Evolutionary conservation across 768 basidiomycete species (phyloP).

Genomic region (Leccinum broughii): DNA sequence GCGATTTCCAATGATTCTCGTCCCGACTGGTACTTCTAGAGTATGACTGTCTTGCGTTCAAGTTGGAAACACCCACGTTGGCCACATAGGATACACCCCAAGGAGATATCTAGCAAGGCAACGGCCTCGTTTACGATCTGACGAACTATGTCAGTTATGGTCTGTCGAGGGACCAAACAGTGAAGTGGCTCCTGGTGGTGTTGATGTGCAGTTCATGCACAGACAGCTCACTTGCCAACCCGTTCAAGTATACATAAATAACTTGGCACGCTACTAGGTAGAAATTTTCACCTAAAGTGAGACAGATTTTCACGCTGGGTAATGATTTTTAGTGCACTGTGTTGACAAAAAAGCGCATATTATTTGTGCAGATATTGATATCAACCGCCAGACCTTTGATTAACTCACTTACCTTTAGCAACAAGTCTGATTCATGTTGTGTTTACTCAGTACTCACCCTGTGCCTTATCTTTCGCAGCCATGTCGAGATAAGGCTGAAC

Average conservation of each 20-base stretch:
- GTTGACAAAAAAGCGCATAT: no score
- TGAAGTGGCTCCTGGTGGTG: slow-evolving; percentile 40
- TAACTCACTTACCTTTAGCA: no score
- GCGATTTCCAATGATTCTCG: slow-evolving; percentile 83
- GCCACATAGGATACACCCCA: slow-evolving; percentile 84
- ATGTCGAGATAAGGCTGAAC: slow-evolving; percentile 82
- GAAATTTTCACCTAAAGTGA: no score
- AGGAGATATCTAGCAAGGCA: slow-evolving; percentile 70
- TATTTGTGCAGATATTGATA: no score
- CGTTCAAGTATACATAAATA: slow-evolving; percentile 60
- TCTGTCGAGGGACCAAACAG: slow-evolving; percentile 50
- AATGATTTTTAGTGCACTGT: no score
- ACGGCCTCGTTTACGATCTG: slow-evolving; percentile 84
- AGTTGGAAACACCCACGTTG: slow-evolving; percentile 68
- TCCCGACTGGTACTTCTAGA: slow-evolving; percentile 98
- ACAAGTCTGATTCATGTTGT: no score
- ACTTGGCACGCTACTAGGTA: no score
- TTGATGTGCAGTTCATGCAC: slow-evolving; percentile 70
- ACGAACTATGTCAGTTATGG: slow-evolving; percentile 75
- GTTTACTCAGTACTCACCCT: slow-evolving; percentile 54
- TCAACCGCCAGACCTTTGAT: no score
- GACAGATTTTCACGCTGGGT: no score
- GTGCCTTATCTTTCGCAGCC: slow-evolving; percentile 82
- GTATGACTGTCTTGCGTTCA: slow-evolving; percentile 89
- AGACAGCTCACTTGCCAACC: slow-evolving; percentile 50